These are phyloP conservation scores for Pyricularia sp. DNA, from an alignment of 2,329 filamentous ascomycete genomes.

Conservation along the genomic window DNA sequence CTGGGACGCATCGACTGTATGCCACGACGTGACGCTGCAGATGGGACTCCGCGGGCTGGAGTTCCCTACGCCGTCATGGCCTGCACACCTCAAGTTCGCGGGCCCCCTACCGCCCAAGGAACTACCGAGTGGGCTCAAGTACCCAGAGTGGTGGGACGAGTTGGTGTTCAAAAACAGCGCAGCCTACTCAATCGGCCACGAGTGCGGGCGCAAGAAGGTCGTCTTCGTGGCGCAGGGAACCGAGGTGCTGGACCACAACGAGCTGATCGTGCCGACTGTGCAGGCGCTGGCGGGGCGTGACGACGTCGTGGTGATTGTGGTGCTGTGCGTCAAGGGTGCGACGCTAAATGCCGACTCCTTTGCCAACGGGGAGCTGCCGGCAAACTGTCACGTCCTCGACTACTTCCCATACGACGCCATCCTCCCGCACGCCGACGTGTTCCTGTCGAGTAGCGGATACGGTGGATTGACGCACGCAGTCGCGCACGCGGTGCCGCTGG, in stretches of 20 bases:
- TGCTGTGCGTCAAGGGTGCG: constrained; percentile 11
- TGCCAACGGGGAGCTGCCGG: constrained; percentile 23
- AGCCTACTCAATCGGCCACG: background rate
- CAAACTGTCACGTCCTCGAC: constrained; percentile 33
- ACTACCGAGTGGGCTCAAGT: constrained; percentile 16
- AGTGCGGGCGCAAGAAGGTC: constrained; percentile 22
- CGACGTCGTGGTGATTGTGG: constrained; percentile 24
- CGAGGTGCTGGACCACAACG: constrained; percentile 23
- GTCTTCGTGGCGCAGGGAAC: constrained; percentile 40
- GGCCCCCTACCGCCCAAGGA: constrained; percentile 29
- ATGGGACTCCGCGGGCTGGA: constrained; percentile 29
- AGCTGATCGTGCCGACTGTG: constrained; percentile 36
- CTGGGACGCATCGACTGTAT: background rate
- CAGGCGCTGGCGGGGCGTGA: constrained; percentile 27
- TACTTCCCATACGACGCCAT: constrained; percentile 38
- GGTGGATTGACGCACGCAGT: constrained; percentile 35
- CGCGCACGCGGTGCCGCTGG: constrained; percentile 34
- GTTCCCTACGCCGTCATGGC: constrained; percentile 25
- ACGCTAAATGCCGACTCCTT: constrained; percentile 27
- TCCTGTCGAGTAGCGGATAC: constrained; percentile 39
- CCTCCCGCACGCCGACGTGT: constrained; percentile 31
- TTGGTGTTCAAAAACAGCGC: background rate
- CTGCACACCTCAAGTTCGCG: constrained; percentile 29
- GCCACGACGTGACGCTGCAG: constrained; percentile 24
- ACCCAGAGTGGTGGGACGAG: constrained; percentile 36